Evolutionary conservation across 1,284 basidiomycete species (phyloP).

Genomic region (Naganishia albida): DNA sequence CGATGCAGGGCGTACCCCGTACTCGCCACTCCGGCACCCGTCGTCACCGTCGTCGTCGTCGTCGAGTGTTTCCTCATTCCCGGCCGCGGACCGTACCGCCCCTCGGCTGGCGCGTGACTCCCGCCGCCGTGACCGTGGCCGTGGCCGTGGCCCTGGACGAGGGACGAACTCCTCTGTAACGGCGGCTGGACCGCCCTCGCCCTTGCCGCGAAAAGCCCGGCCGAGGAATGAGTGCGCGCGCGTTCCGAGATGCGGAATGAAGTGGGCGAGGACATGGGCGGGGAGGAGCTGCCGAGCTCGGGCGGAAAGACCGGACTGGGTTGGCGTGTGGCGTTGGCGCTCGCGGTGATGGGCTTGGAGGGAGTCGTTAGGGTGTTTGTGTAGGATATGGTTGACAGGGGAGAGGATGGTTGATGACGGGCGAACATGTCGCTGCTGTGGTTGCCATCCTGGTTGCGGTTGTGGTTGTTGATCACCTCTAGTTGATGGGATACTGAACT

Average conservation of each 20-base stretch:
- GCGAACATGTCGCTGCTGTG: not conserved
- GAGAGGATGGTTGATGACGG: slow-evolving; percentile 4
- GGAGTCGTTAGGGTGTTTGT: slow-evolving; percentile 5
- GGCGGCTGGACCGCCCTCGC: slow-evolving; percentile 3
- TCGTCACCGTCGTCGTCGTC: not conserved
- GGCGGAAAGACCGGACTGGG: slow-evolving; percentile 13
- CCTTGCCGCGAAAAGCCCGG: slow-evolving; percentile 3
- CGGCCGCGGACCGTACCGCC: slow-evolving; percentile 10
- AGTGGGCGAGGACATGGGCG: slow-evolving; percentile 25
- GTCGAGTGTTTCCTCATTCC: slow-evolving; percentile 1
- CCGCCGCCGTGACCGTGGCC: not conserved
- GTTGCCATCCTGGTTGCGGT: not conserved
- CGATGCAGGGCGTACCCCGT: slow-evolving; percentile 13
- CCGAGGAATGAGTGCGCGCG: not conserved
- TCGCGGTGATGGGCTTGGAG: not conserved
- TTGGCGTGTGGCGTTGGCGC: slow-evolving; percentile 4
- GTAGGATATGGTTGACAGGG: slow-evolving; percentile 5
- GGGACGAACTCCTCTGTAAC: slow-evolving; percentile 2
- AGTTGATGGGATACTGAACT: not conserved
- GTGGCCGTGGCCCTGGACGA: not conserved
- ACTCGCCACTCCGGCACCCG: not conserved
- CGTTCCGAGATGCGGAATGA: slow-evolving; percentile 13
- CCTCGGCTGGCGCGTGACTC: not conserved
- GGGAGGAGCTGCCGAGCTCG: slow-evolving; percentile 21
- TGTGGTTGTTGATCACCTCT: too few species aligned